Evolutionary conservation across 148 eudicot species (phyloP), one percentile per base, ranked within the genome.

Genomic region (Suaeda aralocaspica): DNA sequence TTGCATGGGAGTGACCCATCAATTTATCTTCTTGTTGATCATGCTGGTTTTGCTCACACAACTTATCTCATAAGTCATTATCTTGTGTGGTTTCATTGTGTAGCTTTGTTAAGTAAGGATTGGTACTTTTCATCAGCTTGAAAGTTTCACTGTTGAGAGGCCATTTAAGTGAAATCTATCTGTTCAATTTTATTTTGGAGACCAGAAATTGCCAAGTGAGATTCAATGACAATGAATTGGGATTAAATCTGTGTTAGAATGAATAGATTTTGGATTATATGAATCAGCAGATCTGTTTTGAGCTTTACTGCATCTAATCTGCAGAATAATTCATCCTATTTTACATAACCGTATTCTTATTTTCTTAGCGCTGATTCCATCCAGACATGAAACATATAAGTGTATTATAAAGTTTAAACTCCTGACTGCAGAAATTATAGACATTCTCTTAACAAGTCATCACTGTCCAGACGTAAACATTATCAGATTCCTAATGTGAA

Each of bases 1-100:
- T 65, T 65, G 70, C 71, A 58, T 70, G 74, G 62, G 34, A 53
- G 66, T 46, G 53, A 59, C 63, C 24, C 68, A 30, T 42, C 74
- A 41, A 58, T 16, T 34, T 49, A 58, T 77, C 48, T 51, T 28
- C 36, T 41, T 66, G 77, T 49, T 58, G 31, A 56, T 74, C 77
- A 67, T 64, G 42, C 58, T 59, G 28, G 48, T 74, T 49, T 59
- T 74, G 66, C 46, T 67, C 24, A 36, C 31, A n/a, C 26, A 74
- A 67, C 50, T 59, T 67, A 15, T 62, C 56, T 36, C 71, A n/a
- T 64, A 67, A 60, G 63, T n/a, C n/a, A n/a, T n/a, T n/a, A 24
- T 59, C 36, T 15, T 49, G 58, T 31, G 56, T 31, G 30, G 39
- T 71, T n/a, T 36, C 44, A 34, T 61, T 58, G 4, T 28, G 24